Evolutionary conservation across 2,329 filamentous ascomycete genomes (phyloP).

Genomic region (Sporothrix mexicana): DNA sequence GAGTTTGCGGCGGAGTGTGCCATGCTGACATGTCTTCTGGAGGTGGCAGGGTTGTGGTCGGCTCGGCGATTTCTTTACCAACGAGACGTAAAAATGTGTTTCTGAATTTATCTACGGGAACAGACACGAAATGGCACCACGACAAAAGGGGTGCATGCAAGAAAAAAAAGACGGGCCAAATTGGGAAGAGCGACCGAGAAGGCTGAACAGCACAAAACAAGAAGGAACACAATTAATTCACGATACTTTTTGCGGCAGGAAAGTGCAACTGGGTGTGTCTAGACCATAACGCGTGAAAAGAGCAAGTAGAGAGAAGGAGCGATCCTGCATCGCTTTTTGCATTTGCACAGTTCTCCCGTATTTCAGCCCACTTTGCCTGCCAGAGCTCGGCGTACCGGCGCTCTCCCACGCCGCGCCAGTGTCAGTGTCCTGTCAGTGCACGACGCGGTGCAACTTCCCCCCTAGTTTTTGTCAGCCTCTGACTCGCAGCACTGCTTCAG

Average conservation of each 20-base stretch:
- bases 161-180: not conserved
- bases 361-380: not conserved
- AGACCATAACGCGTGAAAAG: constrained; percentile 13
- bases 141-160: too few relatives aligned
- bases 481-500: constrained; percentile 15
- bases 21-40: not conserved
- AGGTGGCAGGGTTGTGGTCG: not conserved
- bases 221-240: not conserved
- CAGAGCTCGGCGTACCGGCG: constrained; percentile 16
- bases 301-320: not conserved
- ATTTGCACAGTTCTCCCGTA: too few relatives aligned
- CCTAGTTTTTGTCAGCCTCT: constrained; percentile 26
- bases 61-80: not conserved
- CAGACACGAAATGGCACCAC: not conserved
- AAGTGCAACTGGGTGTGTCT: not conserved
- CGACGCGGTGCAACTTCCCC: constrained; percentile 16
- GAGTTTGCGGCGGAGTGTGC: not conserved
- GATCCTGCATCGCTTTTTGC: not conserved
- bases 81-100: not conserved
- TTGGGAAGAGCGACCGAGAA: not conserved
- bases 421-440: not conserved
- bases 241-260: not conserved
- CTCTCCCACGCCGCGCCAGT: constrained; percentile 25
- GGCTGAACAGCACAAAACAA: not conserved
- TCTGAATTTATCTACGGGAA: not conserved